Conservation (phyloP, 768 basidiomycete species). For the Panellus pusillus region DNA sequence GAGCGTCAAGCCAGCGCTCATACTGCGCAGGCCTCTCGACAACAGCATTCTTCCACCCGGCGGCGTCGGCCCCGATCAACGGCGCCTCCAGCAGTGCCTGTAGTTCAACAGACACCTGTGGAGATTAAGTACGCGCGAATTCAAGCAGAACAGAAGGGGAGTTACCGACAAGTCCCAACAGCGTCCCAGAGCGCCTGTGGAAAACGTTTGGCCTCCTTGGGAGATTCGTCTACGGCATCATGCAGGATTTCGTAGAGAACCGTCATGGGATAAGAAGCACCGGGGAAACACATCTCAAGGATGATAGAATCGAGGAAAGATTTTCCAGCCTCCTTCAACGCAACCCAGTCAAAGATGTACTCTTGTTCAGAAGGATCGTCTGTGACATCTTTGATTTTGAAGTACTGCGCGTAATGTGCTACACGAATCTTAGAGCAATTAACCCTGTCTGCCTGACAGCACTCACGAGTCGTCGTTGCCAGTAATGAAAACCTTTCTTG, state of each 20-base stretch:
- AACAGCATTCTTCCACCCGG: conserved; percentile 48
- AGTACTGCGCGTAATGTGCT: conserved; percentile 76
- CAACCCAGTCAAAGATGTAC: conserved; percentile 64
- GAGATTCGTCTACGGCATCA: conserved; percentile 73
- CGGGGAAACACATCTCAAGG: conserved; percentile 78
- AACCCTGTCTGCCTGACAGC: not conserved
- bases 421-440: not conserved
- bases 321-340: conserved; percentile 60
- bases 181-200: conserved; percentile 81
- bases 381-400: conserved; percentile 44
- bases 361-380: conserved; percentile 40
- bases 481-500: conserved; percentile 69
- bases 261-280: conserved; percentile 62
- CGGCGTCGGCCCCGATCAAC: conserved; percentile 55
- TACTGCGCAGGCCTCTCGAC: conserved; percentile 61
- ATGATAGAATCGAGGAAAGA: conserved; percentile 86
- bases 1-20: conserved; percentile 69
- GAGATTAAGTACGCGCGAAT: not conserved
- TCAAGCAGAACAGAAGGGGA: conserved; percentile 7
- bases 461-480: conserved; percentile 69
- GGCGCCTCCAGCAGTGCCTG: conserved; percentile 65
- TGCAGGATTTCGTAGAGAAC: conserved; percentile 66
- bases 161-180: conserved; percentile 78
- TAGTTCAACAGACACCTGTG: conserved; percentile 63
- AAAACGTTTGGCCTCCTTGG: conserved; percentile 71